Conservation (phyloP, 2,329 filamentous ascomycete genomes). For the Gliomastix tumulicola region DNA sequence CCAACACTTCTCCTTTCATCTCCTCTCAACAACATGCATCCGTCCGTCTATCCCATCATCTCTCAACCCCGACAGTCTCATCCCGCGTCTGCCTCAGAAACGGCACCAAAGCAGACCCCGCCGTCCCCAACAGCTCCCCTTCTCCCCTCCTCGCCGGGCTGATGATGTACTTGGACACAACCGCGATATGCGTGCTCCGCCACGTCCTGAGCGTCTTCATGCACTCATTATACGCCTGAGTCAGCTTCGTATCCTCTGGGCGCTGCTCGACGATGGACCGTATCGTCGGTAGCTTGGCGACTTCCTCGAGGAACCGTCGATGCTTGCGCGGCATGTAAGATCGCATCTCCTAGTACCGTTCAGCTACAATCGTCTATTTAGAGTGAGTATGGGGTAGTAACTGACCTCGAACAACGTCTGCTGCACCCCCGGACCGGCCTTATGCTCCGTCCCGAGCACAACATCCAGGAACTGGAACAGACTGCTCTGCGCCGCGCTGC, state of each 20-base stretch:
- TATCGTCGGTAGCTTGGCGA: constrained; percentile 5
- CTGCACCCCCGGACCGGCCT: not conserved
- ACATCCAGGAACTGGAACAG: constrained; percentile 11
- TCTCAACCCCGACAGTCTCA: no score
- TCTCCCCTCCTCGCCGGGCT: constrained; percentile 7
- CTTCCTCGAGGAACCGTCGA: constrained; percentile 7
- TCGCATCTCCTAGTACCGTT: constrained; percentile 2
- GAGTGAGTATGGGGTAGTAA: not conserved
- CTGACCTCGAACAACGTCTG: constrained; percentile 8
- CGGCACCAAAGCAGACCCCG: constrained; percentile 7
- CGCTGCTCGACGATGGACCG: constrained; percentile 7
- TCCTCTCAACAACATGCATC: no score
- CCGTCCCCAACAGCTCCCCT: constrained; percentile 7
- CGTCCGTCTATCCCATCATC: no score
- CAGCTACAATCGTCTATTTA: no score
- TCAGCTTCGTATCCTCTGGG: constrained; percentile 1
- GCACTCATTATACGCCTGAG: constrained; percentile 6
- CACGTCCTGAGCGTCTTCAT: constrained; percentile 6
- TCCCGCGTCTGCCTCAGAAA: constrained; percentile 6
- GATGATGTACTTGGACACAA: constrained; percentile 12
- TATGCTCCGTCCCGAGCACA: constrained; percentile 7
- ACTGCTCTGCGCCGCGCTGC: constrained; percentile 11
- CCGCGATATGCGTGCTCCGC: constrained; percentile 9
- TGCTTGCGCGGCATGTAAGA: constrained; percentile 11
- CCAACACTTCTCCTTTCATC: no score